Conservation (phyloP, 2,329 filamentous ascomycete genomes). For the Xylariaceae sp. region DNA sequence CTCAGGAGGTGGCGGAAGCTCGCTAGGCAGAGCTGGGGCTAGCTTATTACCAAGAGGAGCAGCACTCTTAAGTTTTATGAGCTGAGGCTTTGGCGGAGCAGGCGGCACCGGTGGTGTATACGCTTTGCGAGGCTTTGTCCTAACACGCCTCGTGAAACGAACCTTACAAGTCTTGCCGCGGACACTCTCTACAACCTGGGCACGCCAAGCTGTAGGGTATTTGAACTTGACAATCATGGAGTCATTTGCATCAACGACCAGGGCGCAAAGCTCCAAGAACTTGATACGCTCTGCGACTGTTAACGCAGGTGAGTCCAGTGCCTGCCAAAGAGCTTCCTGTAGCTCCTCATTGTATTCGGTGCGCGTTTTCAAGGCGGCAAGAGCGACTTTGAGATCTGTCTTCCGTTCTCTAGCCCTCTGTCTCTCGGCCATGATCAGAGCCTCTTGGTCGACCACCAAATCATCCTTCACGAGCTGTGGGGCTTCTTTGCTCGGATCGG, state of each 20-base stretch:
- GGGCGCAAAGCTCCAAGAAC: conserved; percentile 49
- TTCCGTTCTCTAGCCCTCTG: conserved; percentile 47
- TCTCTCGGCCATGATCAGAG: conserved; percentile 41
- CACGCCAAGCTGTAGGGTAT: conserved; percentile 47
- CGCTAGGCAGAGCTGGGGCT: conserved; percentile 5
- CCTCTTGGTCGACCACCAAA: conserved; percentile 48
- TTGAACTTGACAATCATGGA: conserved; percentile 46
- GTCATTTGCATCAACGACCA: conserved; percentile 49
- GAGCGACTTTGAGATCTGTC: conserved; percentile 45
- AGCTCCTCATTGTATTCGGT: conserved; percentile 44
- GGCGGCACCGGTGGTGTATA: conserved; percentile 21
- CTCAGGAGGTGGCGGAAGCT: conserved; percentile 9
- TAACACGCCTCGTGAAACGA: conserved; percentile 26
- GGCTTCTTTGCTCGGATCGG: conserved; percentile 28
- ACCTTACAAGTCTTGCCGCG: conserved; percentile 25
- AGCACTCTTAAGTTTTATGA: conserved; percentile 27
- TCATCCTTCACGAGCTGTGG: conserved; percentile 34
- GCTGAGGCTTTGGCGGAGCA: conserved; percentile 28
- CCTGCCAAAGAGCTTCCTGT: conserved; percentile 47
- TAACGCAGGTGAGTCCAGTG: conserved; percentile 46
- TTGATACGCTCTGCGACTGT: conserved; percentile 48
- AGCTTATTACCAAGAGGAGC: conserved; percentile 9
- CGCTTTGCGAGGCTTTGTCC: conserved; percentile 26
- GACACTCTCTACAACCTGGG: conserved; percentile 25
- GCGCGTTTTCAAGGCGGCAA: conserved; percentile 47